Base-by-base conservation (phyloP, 306 rosid genomes). In the Luffa aegyptiaca region DNA sequence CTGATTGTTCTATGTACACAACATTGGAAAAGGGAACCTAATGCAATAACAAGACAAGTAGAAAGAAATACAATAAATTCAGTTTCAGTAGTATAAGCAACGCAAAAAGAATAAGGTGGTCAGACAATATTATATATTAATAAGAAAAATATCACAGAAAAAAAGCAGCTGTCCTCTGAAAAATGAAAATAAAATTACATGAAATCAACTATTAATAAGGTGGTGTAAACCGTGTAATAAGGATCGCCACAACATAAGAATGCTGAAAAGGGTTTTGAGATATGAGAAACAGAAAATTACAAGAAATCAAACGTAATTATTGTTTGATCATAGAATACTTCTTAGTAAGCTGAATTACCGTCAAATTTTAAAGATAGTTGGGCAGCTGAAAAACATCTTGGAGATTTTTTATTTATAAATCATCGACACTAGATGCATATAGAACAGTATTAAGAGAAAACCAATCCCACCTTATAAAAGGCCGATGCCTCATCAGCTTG, bases 1-100 rank as follows among this genome's bases (percentile, higher is more conserved):
- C 99, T 39, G 97, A 88, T n/a, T 70, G 87, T 20, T 96, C 99
- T 77, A 96, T 93, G 84, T 96, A 96, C 58, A 96, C 80, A 75
- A 88, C 80, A 75, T 86, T 93, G 86, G 99, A 87, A 85, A 96
- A 96, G 3, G 96, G 94, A 52, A 93, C 85, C 99, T 96, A 83
- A 49, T 49, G 64, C 68, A 44, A 74, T 80, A 56, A 46, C 33
- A 65, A 77, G 26, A 58, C 72, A 64, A 41, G 45, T 33, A n/a
- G 46, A 75, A 62, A 49, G 53, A 75, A 9, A 5, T 6, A 42
- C 8, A 65, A 65, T 65, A 65, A 65, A 61, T 18, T 69, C 17
- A 69, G 18, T 69, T 42, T 11, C 35, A 20, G 52, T n/a, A 17
- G 75, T 20, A n/a, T 18, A 66, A 20, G 33, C 52, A 41, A 41